Conservation (phyloP, 2,329 filamentous ascomycete genomes). For the Ustulina deusta region DNA sequence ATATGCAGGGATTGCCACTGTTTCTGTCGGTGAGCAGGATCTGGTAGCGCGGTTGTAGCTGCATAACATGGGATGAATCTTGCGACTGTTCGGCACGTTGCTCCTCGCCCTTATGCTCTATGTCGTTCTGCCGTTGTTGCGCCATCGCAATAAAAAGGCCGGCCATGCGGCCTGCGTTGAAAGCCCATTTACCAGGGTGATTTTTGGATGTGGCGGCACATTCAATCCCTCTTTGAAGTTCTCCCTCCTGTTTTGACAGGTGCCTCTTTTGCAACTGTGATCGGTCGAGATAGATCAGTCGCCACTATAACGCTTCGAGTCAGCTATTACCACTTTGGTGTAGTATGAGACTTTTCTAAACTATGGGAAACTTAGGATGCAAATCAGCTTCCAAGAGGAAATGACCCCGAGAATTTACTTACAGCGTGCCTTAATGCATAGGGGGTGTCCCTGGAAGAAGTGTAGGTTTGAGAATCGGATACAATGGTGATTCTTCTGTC, state of each 20-base stretch:
- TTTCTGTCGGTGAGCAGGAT: conserved; percentile 7
- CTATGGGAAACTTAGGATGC: neutral
- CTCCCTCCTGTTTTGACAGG: neutral
- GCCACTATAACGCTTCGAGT: neutral
- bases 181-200: neutral
- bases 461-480: neutral
- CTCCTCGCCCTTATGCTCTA: neutral
- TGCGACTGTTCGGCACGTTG: neutral
- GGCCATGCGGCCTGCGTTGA: conserved; percentile 3
- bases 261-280: neutral
- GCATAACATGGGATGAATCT: neutral
- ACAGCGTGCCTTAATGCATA: neutral
- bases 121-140: conserved; percentile 4
- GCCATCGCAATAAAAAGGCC: conserved; percentile 24
- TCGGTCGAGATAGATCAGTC: conserved; percentile 17
- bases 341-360: neutral
- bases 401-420: neutral
- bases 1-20: neutral
- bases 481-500: neutral
- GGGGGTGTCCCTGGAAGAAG: neutral
- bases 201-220: neutral
- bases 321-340: neutral
- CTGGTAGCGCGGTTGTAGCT: conserved; percentile 22
- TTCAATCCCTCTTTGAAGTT: neutral
- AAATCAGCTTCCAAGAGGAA: neutral